Percentiles rank a stretch among this genome's conserved stretches.
Evolutionary conservation across 257 asterid species (phyloP).

Genomic region (Solanum paucissectum): DNA sequence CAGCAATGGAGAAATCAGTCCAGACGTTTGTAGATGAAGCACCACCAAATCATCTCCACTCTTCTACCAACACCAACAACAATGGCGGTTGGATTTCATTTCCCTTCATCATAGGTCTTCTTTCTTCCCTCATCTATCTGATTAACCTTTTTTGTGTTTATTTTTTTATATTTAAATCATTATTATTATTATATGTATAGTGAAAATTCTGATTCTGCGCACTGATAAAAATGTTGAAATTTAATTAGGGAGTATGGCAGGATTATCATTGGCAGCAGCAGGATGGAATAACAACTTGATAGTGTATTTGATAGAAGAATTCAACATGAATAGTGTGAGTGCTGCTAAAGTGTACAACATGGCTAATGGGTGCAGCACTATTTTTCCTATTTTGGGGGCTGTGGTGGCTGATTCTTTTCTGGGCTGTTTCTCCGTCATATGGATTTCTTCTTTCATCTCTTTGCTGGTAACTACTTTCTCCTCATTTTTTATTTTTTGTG

Average conservation of each 20-base stretch:
- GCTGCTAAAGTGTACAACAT: slow-evolving; percentile 68
- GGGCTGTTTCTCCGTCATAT: slow-evolving; percentile 69
- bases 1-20: neutral
- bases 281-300: slow-evolving; percentile 61
- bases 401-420: slow-evolving; percentile 61
- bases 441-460: slow-evolving; percentile 63
- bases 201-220: neutral
- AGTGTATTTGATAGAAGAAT: slow-evolving; percentile 68
- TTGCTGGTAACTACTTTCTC: slow-evolving; percentile 28
- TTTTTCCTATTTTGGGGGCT: slow-evolving; percentile 66
- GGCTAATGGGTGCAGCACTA: slow-evolving; percentile 58
- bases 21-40: neutral
- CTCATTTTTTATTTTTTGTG: too few species aligned
- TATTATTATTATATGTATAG: neutral
- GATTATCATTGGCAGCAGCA: slow-evolving; percentile 52
- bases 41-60: neutral
- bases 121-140: neutral
- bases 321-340: slow-evolving; percentile 56
- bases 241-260: slow-evolving; percentile 46
- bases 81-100: slow-evolving; percentile 50
- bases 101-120: slow-evolving; percentile 43
- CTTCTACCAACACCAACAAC: neutral
- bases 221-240: neutral
- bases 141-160: neutral
- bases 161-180: neutral